Conservation (phyloP, 2,329 filamentous ascomycete species). For the Graphiopsis chlorocephala region DNA sequence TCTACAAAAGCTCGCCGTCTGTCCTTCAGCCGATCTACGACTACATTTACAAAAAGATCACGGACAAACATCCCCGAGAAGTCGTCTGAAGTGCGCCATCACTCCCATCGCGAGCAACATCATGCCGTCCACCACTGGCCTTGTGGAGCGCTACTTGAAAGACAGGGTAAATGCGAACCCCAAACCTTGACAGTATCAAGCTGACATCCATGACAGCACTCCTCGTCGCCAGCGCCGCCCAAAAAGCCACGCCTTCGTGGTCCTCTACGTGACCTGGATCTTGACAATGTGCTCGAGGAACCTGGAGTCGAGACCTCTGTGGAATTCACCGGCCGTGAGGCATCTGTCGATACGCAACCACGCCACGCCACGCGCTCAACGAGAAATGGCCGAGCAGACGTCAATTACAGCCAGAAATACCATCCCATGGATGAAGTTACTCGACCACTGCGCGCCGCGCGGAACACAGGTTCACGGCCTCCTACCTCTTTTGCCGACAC, state of each 20-base stretch:
- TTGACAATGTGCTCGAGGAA: constrained; percentile 4
- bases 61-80: background rate
- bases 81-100: background rate
- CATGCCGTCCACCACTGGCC: background rate
- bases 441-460: constrained; percentile 18
- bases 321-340: constrained; percentile 18
- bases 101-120: background rate
- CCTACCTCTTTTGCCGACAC: background rate
- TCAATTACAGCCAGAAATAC: constrained; percentile 24
- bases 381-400: constrained; percentile 17
- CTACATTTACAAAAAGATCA: background rate
- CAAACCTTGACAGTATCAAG: background rate
- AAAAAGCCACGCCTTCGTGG: constrained; percentile 12
- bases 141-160: background rate
- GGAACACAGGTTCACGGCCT: constrained; percentile 7
- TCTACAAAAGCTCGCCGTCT: background rate
- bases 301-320: background rate
- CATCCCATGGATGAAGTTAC: constrained; percentile 30
- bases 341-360: constrained; percentile 3
- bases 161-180: background rate
- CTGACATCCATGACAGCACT: background rate
- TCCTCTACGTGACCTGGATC: constrained; percentile 4
- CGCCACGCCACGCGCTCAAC: constrained; percentile 21
- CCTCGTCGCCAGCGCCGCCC: background rate
- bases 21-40: background rate